phyloP scores from a whole-genome alignment of 1,139 yeast genomes.

The Debaryomyces subglobosus region DNA sequence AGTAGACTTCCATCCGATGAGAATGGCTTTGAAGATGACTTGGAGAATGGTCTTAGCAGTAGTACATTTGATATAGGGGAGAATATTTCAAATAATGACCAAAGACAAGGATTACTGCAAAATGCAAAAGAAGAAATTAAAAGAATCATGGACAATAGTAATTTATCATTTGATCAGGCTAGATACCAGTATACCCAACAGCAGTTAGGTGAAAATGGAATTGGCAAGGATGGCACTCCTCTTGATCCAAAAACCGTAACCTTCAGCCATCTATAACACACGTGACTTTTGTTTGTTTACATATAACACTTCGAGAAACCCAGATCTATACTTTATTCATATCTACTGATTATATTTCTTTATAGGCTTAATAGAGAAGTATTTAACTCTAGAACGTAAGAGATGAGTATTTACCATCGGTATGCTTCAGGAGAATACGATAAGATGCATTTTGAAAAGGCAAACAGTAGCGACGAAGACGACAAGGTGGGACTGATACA shows the following conservation, averaged over 20 bases:
- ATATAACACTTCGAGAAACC: constrained; percentile 3
- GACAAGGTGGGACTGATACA: constrained; percentile 1
- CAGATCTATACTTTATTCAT: background rate
- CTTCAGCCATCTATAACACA: constrained; percentile 18
- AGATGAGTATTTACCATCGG: constrained; percentile 37
- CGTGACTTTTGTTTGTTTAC: constrained; percentile 14
- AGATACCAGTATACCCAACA: constrained; percentile 53
- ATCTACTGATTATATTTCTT: constrained; percentile 4
- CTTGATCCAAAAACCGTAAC: constrained; percentile 45
- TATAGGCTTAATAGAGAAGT: constrained; percentile 4
- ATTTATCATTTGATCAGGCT: constrained; percentile 70
- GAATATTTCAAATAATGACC: constrained; percentile 52
- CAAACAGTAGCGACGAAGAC: constrained; percentile 3
- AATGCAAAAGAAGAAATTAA: constrained; percentile 54
- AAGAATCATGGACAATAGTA: constrained; percentile 53
- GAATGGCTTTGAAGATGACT: constrained; percentile 56
- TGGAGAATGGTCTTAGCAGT: constrained; percentile 69
- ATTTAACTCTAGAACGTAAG: background rate
- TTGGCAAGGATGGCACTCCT: constrained; percentile 50
- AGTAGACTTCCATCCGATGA: constrained; percentile 12
- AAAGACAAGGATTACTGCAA: constrained; percentile 63
- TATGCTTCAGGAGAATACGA: constrained; percentile 46
- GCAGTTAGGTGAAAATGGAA: constrained; percentile 53
- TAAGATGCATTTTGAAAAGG: constrained; percentile 23
- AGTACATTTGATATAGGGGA: constrained; percentile 55